Percentiles rank a stretch among this genome's conserved stretches.
These are phyloP conservation scores for Skeletonema marinoi DNA, from an alignment of 108 stramenopile genomes.

Conservation along the genomic window DNA sequence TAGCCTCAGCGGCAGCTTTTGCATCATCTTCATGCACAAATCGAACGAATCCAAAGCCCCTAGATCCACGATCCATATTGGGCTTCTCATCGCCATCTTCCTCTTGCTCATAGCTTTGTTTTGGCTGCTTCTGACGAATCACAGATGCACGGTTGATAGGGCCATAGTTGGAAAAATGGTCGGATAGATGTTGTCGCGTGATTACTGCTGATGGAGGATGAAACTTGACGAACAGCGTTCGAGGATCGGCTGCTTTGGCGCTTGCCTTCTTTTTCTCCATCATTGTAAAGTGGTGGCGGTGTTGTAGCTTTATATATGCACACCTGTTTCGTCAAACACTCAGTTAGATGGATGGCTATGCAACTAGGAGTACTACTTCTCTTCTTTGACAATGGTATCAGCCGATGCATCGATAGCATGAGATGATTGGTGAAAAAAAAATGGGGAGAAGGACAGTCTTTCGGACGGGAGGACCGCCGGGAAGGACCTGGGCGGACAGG, in stretches of 20 bases:
- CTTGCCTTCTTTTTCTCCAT: constrained; percentile 5
- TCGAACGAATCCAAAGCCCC: constrained; percentile 78
- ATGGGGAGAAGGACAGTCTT: neutral
- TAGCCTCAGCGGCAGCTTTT: constrained; percentile 49
- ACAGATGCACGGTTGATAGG: constrained; percentile 85
- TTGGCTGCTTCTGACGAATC: constrained; percentile 50
- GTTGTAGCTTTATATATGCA: neutral
- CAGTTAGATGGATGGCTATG: neutral
- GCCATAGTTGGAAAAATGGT: constrained; percentile 81
- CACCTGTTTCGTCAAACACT: neutral
- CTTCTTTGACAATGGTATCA: neutral
- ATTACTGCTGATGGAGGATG: constrained; percentile 63
- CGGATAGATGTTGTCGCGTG: constrained; percentile 70
- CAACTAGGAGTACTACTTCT: neutral
- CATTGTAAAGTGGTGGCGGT: no score
- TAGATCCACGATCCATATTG: constrained; percentile 43
- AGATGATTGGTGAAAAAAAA: neutral
- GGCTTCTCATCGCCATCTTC: constrained; percentile 19
- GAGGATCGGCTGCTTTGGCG: constrained; percentile 25
- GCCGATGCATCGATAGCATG: no score
- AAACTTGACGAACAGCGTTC: constrained; percentile 77
- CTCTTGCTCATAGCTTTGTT: constrained; percentile 9
- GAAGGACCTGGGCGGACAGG: no score
- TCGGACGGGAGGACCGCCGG: neutral
- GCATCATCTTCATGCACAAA: constrained; percentile 78